These are phyloP conservation scores for Colletotrichum tropicale DNA, from an alignment of 2,329 filamentous ascomycete species.

Conservation along the genomic window DNA sequence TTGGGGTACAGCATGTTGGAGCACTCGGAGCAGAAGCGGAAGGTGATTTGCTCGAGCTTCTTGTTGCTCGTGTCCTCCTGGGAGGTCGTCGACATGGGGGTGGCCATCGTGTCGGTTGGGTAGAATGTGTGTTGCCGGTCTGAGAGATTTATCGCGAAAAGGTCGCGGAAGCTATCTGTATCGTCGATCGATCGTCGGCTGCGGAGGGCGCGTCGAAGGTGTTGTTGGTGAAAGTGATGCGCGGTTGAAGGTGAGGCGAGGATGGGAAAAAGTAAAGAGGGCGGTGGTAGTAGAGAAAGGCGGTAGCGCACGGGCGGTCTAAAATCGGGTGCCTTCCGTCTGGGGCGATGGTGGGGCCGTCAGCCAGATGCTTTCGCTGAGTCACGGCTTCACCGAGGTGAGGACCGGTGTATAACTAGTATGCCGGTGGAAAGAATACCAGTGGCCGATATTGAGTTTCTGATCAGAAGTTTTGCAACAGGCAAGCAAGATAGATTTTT, in stretches of 20 bases:
- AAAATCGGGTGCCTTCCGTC: neutral
- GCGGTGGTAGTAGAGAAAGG: neutral
- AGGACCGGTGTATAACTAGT: neutral
- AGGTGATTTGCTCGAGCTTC: constrained; percentile 82
- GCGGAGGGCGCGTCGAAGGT: neutral
- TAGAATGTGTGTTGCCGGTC: neutral
- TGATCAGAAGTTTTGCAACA: neutral
- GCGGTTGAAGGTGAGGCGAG: neutral
- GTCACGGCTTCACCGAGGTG: neutral
- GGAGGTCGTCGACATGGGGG: constrained; percentile 56
- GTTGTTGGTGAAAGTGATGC: neutral
- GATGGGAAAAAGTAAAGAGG: neutral
- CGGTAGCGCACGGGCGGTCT: neutral
- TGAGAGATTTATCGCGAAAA: neutral
- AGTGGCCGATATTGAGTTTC: neutral
- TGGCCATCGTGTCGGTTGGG: constrained; percentile 51
- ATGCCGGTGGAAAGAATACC: neutral
- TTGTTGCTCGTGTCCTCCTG: constrained; percentile 50
- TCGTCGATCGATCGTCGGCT: neutral
- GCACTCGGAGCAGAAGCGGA: constrained; percentile 98
- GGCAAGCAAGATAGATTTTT: neutral
- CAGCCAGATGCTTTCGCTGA: neutral
- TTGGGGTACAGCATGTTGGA: constrained; percentile 98
- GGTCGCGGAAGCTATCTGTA: neutral
- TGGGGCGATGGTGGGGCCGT: neutral